phyloP scores from a whole-genome alignment of 768 basidiomycete genomes.

The Leucosporidium scottii region DNA sequence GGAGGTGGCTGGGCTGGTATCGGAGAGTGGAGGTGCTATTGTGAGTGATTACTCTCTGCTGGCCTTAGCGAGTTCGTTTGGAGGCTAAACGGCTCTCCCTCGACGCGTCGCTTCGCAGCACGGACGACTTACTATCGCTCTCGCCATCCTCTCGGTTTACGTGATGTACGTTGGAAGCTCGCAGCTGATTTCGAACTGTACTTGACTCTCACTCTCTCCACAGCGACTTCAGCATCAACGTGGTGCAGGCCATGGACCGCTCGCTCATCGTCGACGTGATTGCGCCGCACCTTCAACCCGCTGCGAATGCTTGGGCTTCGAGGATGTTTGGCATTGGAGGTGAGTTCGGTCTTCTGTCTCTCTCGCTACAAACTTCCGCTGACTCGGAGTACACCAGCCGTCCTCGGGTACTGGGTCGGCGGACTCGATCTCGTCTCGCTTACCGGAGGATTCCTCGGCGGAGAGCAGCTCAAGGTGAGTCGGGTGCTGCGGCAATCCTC shows the following conservation, averaged over 20 bases:
- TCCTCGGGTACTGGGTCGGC: slow-evolving; percentile 29
- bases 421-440: slow-evolving; percentile 54
- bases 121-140: slow-evolving; percentile 59
- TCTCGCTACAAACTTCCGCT: background rate
- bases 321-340: slow-evolving; percentile 76
- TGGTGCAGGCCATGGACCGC: slow-evolving; percentile 83
- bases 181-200: slow-evolving; percentile 15
- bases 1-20: slow-evolving; percentile 51
- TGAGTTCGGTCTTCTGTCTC: slow-evolving; percentile 37
- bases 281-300: slow-evolving; percentile 64
- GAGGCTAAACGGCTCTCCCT: background rate
- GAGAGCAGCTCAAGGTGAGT: slow-evolving; percentile 60
- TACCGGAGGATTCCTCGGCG: slow-evolving; percentile 59
- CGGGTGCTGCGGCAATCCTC: no score
- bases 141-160: slow-evolving; percentile 68
- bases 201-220: background rate
- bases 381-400: background rate
- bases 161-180: slow-evolving; percentile 43
- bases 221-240: slow-evolving; percentile 33
- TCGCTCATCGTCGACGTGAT: slow-evolving; percentile 82
- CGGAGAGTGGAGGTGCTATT: slow-evolving; percentile 19
- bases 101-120: slow-evolving; percentile 46
- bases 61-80: background rate
- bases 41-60: background rate
- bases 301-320: slow-evolving; percentile 91